Base-by-base conservation (phyloP, 2,329 filamentous ascomycete species). In the Gyromitra esculenta region DNA sequence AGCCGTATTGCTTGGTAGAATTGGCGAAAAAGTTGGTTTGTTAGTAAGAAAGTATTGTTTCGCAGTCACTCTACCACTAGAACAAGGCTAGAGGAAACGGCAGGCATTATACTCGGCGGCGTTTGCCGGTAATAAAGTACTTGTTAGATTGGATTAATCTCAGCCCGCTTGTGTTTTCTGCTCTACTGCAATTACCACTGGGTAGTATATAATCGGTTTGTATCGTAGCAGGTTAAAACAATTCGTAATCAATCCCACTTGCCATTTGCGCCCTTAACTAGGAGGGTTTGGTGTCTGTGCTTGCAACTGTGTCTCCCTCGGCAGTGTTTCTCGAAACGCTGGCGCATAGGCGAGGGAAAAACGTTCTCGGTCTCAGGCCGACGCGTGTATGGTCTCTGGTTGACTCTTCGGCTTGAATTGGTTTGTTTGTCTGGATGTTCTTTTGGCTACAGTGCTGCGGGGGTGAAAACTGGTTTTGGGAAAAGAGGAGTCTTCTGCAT, bases 401-500 rank as follows among this genome's bases (percentile, higher is more conserved):
- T 43, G 64, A 35, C 11, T 59, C 48, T 48, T 21, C 39, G 18
- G 13, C 39, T 60, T 31, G 21, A 48, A 21, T 59, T 50, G 39
- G 21, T 57, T 57, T 57, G n/a, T 41, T 70, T 62, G 67, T 7
- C 35, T 45, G 35, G 9, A 52, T 15, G 52, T 8, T 31, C 25
- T 60, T 67, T 45, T 48, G 37, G 52, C 5, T 41, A 45, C 31
- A 35, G 45, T 15, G 13, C 39, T 68, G 25, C 25, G 50, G 6
- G 21, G 13, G 39, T 66, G 54, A 37, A 37, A 35, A 41, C 57
- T n/a, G n/a, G 8, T 25, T 52, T 52, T 25, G 35, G 45, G 18
- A n/a, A 35, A 21, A 37, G 41, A 63, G 13, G 41, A n/a, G 31
- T 50, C 31, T 67, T 52, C 35, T 64, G 72, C 48, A 75, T 70